Evolutionary conservation across 2,329 filamentous ascomycete genomes (phyloP), one percentile per base, ranked within the genome.

Genomic region (Cercospora zeae-maydis): DNA sequence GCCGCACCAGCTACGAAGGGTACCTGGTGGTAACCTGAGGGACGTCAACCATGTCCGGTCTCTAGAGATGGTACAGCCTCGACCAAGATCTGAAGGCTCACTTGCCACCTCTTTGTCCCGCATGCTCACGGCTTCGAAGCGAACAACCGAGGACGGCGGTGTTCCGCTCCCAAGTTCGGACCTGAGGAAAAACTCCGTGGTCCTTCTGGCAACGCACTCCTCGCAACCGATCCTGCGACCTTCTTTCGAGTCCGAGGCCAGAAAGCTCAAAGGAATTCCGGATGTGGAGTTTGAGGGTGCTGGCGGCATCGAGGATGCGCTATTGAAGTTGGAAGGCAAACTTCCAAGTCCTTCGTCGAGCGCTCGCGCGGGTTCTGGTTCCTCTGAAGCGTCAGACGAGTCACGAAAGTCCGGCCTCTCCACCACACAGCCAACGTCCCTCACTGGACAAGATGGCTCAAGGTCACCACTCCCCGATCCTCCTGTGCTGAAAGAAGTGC

Each of bases 241-340:
- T 1, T 97, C 93, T 0, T 97, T 98, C 69, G 92, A 98, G 75
- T 88, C 85, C 2, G 92, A 96, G 71, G 91, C 96, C 1, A 88
- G 93, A 63, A 91, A 91, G 70, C 85, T 99, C 59, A 91, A 93
- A 1, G 88, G 90, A 60, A 91, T 98, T 27, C 92, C 93, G 0
- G 93, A 97, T 37, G 24, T 61, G 34, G 61, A 63, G 19, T 49
- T 53, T 72, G 91, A 96, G 64, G 88, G 89, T 21, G 79, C 79
- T 51, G 80, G 96, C 72, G 93, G 93, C 11, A 88, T 98, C 27
- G 95, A 98, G 73, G 92, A 93, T n/a, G 91, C 95, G 0, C 76
- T 99, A 56, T 78, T 93, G 70, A 99, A 98, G 72, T 82, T 99
- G 0, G 95, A 99, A 78, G 95, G 95, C 9, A 93, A 70, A 56